Evolutionary conservation across 202 grass and related monocot species (phyloP), one percentile per base, ranked within the genome.

Genomic region (Carex arenaria): DNA sequence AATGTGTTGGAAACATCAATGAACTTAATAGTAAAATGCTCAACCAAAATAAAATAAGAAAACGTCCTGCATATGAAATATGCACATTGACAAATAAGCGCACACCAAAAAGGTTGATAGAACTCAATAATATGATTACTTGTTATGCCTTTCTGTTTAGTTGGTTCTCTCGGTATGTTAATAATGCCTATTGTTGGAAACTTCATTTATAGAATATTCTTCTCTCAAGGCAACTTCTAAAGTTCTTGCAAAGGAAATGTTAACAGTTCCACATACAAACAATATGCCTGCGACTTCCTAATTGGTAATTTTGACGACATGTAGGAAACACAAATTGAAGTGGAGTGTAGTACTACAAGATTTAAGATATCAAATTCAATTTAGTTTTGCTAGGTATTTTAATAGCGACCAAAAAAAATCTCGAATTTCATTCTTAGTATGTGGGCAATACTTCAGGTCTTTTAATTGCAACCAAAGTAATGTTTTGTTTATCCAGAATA

Each of bases 1-100:
- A 85, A 43, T 7, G 11, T 73, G 87, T 78, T 28, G 51, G 23
- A 86, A 19, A 28, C 43, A 71, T 69, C 30, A 55, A 31, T 75
- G 49, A 32, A 55, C 22, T 53, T 15, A 73, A 72, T 30, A 31
- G 26, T 10, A 54, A 28, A 54, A 54, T 31, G 47, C 12, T 74
- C 20, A 30, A 75, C 54, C 47, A 75, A 18, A 75, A 75, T 32
- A 22, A 53, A 28, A 54, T 22, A 54, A 31, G 22, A 54, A 49
- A 31, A 54, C 55, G 11, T 9, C 13, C 71, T 75, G 31, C 20
- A 55, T 42, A 49, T 18, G 49, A 2, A 54, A 2, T 32, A 54
- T 75, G 13, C 12, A 43, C 12, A 74, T 53, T 74, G 45, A 74
- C 20, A 53, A 17, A 30, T 15, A 30, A 52, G n/a, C 4, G 22